A percentile compares a stretch with the other conserved stretches of the same genome.
Evolutionary conservation across 108 stramenopile species (phyloP).

Genomic region (Fistulifera pelliculosa): DNA sequence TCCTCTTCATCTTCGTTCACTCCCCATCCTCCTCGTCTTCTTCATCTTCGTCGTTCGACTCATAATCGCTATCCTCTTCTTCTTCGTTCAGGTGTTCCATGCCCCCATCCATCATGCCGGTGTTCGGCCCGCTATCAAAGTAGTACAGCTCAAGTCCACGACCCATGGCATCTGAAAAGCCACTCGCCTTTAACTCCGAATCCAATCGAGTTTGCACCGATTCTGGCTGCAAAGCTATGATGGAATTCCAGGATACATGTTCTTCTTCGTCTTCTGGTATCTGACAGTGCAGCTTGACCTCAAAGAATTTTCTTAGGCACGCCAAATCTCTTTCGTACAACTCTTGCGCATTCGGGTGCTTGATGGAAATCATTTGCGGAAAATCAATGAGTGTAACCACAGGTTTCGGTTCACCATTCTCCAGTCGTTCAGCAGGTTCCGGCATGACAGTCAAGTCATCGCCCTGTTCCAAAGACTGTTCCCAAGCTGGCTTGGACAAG

Average conservation of each 20-base stretch:
- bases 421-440: slow-evolving; percentile 49
- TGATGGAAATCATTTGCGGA: slow-evolving; percentile 98
- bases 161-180: slow-evolving; percentile 56
- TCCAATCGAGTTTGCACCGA: slow-evolving; percentile 56
- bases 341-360: slow-evolving; percentile 94
- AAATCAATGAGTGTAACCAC: slow-evolving; percentile 98
- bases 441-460: slow-evolving; percentile 57
- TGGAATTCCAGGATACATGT: neutral
- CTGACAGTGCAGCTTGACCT: slow-evolving; percentile 70
- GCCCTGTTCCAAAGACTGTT: slow-evolving; percentile 26
- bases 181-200: slow-evolving; percentile 66
- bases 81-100: slow-evolving; percentile 18
- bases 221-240: slow-evolving; percentile 12
- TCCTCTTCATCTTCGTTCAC: slow-evolving; percentile 27
- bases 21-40: slow-evolving; percentile 27
- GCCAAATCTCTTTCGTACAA: slow-evolving; percentile 88
- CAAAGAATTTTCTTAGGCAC: slow-evolving; percentile 82
- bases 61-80: slow-evolving; percentile 13
- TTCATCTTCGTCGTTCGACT: slow-evolving; percentile 41
- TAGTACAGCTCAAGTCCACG: slow-evolving; percentile 71
- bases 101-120: slow-evolving; percentile 24
- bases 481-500: slow-evolving; percentile 34
- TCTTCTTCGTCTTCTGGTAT: slow-evolving; percentile 44
- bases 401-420: slow-evolving; percentile 75
- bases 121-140: slow-evolving; percentile 30